Conservation (phyloP, 768 basidiomycete species). For the Macrolepiota fuliginosa region DNA sequence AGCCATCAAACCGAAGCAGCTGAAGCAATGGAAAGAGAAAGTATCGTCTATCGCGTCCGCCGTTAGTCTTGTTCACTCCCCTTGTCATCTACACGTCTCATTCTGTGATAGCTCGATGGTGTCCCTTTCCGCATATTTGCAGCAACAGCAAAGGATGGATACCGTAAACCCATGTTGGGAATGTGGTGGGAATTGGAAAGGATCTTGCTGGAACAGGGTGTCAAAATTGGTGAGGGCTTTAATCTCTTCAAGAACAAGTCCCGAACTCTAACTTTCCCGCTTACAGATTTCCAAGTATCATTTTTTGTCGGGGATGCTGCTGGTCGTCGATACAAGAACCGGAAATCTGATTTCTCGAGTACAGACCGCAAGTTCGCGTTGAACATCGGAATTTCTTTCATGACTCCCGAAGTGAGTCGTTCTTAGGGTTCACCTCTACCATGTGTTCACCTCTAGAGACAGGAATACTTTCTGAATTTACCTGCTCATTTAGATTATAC, state of each 20-base stretch:
- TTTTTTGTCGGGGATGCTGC: constrained; percentile 93
- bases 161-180: constrained; percentile 84
- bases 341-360: constrained; percentile 66
- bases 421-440: not conserved
- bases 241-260: not conserved
- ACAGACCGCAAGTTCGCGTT: constrained; percentile 86
- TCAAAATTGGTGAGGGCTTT: constrained; percentile 57
- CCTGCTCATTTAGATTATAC: constrained; percentile 37
- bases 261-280: not conserved
- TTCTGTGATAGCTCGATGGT: constrained; percentile 50
- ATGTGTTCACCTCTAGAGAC: not conserved
- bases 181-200: constrained; percentile 78
- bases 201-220: constrained; percentile 53
- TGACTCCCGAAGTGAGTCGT: constrained; percentile 74
- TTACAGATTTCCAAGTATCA: constrained; percentile 57
- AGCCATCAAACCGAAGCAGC: constrained; percentile 40
- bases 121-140: constrained; percentile 80
- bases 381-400: constrained; percentile 71
- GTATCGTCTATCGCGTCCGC: constrained; percentile 63
- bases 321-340: constrained; percentile 52
- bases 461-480: constrained; percentile 80
- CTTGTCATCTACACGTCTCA: not conserved
- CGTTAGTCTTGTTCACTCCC: constrained; percentile 32
- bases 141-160: constrained; percentile 70
- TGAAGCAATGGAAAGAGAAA: constrained; percentile 77